These are phyloP conservation scores for Boletellus sp. DNA, from an alignment of 768 basidiomycete species.

Conservation along the genomic window DNA sequence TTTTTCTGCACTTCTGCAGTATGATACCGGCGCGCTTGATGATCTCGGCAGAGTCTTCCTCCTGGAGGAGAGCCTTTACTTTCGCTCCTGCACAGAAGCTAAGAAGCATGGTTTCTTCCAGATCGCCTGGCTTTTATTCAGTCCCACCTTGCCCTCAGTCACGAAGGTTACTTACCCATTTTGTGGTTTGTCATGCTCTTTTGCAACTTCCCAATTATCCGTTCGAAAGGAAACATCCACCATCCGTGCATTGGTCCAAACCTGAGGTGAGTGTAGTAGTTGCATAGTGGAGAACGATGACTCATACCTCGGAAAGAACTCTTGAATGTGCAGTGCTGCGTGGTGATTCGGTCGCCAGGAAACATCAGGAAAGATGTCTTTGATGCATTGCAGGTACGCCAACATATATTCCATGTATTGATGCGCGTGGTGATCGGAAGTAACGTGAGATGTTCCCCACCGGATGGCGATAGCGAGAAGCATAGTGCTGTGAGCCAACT, in stretches of 20 bases:
- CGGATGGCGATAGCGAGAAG: constrained; percentile 29
- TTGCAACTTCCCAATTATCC: constrained; percentile 26
- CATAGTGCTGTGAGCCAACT: constrained; percentile 27
- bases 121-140: neutral
- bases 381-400: constrained; percentile 22
- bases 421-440: constrained; percentile 11
- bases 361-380: constrained; percentile 15
- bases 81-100: neutral
- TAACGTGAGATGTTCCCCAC: constrained; percentile 17
- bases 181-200: constrained; percentile 6
- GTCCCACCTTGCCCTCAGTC: too few species aligned
- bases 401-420: constrained; percentile 23
- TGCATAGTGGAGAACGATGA: too few species aligned
- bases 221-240: constrained; percentile 35
- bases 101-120: neutral
- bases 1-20: neutral
- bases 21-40: too few species aligned
- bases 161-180: neutral
- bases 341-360: constrained; percentile 33
- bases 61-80: neutral
- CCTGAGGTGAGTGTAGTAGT: too few species aligned
- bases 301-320: constrained; percentile 27
- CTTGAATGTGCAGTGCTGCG: constrained; percentile 27
- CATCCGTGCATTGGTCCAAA: constrained; percentile 23
- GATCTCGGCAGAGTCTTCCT: too few species aligned